Percentiles rank a stretch among this genome's conserved stretches.
Evolutionary conservation across 129 eudicot genomes (phyloP).

Genomic region (carrot (Daucus carota)): DH1_v3.0 NC_030386.2:36813001-36813500

Average conservation of each 20-base stretch:
- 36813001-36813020: constrained; percentile 74
- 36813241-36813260: constrained; percentile 83
- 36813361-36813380: constrained; percentile 79
- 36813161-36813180: constrained; percentile 89
- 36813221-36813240: constrained; percentile 55
- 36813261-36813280: constrained; percentile 82
- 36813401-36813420: constrained; percentile 35
- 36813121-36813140: constrained; percentile 94
- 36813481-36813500: constrained; percentile 13
- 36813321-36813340: constrained; percentile 92
- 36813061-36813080: constrained; percentile 64
- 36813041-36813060: constrained; percentile 95
- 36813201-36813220: constrained; percentile 95
- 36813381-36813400: constrained; percentile 29
- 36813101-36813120: constrained; percentile 81
- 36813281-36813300: constrained; percentile 80
- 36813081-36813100: constrained; percentile 90
- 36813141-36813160: constrained; percentile 75
- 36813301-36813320: constrained; percentile 61
- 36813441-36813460: constrained; percentile 56
- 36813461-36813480: constrained; percentile 38
- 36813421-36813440: constrained; percentile 65
- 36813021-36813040: constrained; percentile 84
- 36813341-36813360: constrained; percentile 95
- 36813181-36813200: constrained; percentile 62